These are phyloP conservation scores for Magnaporthales sp. DNA, from an alignment of 2,329 filamentous ascomycete genomes.

Conservation along the genomic window DNA sequence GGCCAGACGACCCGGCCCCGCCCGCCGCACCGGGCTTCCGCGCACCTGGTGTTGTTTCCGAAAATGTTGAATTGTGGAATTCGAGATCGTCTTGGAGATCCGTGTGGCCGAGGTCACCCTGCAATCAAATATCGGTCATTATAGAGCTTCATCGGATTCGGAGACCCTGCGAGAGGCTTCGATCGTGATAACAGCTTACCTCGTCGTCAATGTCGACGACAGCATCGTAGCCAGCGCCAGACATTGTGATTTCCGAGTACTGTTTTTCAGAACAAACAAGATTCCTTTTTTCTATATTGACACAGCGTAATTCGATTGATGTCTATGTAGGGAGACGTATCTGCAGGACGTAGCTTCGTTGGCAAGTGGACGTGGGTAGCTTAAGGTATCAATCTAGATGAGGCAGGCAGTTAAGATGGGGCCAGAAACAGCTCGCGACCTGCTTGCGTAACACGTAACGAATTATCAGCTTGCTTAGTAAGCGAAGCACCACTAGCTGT, in stretches of 20 bases:
- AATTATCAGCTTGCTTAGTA: not conserved
- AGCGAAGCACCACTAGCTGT: not conserved
- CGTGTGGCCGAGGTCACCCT: conserved; percentile 97
- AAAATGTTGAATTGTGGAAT: conserved; percentile 91
- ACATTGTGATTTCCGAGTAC: conserved; percentile 42
- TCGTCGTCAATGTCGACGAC: conserved; percentile 97
- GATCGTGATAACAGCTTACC: conserved; percentile 43
- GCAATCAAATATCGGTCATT: conserved; percentile 7
- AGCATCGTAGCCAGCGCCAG: conserved; percentile 88
- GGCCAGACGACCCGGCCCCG: conserved; percentile 32
- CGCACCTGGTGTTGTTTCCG: conserved; percentile 42
- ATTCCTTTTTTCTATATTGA: not conserved
- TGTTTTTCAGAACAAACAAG: not conserved
- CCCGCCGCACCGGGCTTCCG: conserved; percentile 36
- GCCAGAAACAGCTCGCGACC: not conserved
- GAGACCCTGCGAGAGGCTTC: not conserved
- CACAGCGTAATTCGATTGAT: not conserved
- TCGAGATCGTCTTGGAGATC: conserved; percentile 98
- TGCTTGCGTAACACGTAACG: not conserved
- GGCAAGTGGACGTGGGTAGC: not conserved
- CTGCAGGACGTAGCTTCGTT: not conserved
- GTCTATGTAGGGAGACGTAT: not conserved
- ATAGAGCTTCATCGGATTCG: not conserved
- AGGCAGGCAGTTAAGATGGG: not conserved
- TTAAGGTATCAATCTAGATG: not conserved